Conservation (phyloP, 2,329 filamentous ascomycete genomes). For the Hymenoscyphus occultus region DNA sequence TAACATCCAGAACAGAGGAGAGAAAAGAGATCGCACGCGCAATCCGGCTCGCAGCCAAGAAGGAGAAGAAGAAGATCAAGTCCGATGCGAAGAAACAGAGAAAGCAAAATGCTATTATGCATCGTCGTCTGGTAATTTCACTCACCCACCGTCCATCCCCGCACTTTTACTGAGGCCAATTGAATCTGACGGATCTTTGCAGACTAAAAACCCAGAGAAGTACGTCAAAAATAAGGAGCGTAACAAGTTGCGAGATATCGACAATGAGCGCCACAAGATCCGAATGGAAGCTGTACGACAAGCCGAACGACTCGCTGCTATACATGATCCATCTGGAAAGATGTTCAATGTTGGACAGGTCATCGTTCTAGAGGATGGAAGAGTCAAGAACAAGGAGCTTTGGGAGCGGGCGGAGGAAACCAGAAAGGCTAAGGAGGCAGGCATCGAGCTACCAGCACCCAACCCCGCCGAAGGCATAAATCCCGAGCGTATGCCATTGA, state of each 20-base stretch:
- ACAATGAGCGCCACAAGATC: slow-evolving; percentile 35
- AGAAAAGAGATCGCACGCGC: slow-evolving; percentile 26
- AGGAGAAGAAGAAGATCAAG: slow-evolving; percentile 32
- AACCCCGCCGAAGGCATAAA: slow-evolving; percentile 13
- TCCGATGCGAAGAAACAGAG: slow-evolving; percentile 29
- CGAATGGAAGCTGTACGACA: slow-evolving; percentile 33
- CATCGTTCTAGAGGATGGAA: slow-evolving; percentile 31
- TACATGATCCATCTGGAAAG: slow-evolving; percentile 35
- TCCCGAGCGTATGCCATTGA: slow-evolving; percentile 10
- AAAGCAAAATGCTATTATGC: slow-evolving; percentile 29
- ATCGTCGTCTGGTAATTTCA: slow-evolving; percentile 24
- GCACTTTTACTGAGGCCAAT: not conserved
- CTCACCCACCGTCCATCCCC: not conserved
- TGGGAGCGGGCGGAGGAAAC: slow-evolving; percentile 20
- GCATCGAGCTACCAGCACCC: slow-evolving; percentile 3
- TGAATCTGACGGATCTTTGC: slow-evolving; percentile 2
- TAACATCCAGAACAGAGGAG: slow-evolving; percentile 22
- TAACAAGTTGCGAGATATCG: slow-evolving; percentile 34
- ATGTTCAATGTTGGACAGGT: slow-evolving; percentile 36
- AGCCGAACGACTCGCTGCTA: slow-evolving; percentile 33
- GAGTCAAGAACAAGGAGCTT: slow-evolving; percentile 30
- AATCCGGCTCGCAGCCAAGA: slow-evolving; percentile 24
- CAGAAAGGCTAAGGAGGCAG: slow-evolving; percentile 16
- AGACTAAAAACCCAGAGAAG: slow-evolving; percentile 38
- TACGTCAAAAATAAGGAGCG: slow-evolving; percentile 38